Base-by-base conservation (phyloP, 2,329 filamentous ascomycete genomes). In the Claviceps sp. region DNA sequence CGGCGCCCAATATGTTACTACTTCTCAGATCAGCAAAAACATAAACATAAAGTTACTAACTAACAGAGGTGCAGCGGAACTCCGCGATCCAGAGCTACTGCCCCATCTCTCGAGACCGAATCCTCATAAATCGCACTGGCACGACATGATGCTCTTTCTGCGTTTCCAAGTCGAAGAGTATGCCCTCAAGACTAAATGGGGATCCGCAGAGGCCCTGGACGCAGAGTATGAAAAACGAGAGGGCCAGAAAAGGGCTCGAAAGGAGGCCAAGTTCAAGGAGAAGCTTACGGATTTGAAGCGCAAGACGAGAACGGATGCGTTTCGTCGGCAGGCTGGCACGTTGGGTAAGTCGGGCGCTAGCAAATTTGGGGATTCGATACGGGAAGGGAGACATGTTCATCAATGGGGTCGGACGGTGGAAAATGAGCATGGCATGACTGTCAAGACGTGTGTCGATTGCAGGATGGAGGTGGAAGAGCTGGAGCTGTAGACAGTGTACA, bases 111-210 rank as follows among this genome's bases (percentile, higher is more conserved):
- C 87, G 51, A 84, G 84, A 38, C 91, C 93, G 1, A 98, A 98
- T 61, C 93, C 93, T 0, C 93, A 96, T 70, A 96, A 96, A 66
- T 82, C 86, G 0, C 89, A 90, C 54, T 98, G 89, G 88, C 89
- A 96, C 67, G 89, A 95, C 72, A 98, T 98, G 93, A 95, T 95
- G 84, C 78, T 98, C 2, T 98, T 93, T 65, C 74, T 98, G 22
- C 85, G 93, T 1, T 94, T 82, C 55, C 93, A 98, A 64, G 87
- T 98, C 2, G 93, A 98, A 64, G 89, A 89, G 52, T 96, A 96
- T 64, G 93, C 91, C 0, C 84, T 97, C 60, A 81, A 77, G 1
- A 82, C 81, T 57, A 96, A 96, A 70, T 98, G 93, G 93, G 93
- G 93, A 0, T 89, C 85, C 0, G 70, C 87, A 0, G 89, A 93